phyloP scores from a whole-genome alignment of 2,329 filamentous ascomycete species.

The Eutypa lata region DNA sequence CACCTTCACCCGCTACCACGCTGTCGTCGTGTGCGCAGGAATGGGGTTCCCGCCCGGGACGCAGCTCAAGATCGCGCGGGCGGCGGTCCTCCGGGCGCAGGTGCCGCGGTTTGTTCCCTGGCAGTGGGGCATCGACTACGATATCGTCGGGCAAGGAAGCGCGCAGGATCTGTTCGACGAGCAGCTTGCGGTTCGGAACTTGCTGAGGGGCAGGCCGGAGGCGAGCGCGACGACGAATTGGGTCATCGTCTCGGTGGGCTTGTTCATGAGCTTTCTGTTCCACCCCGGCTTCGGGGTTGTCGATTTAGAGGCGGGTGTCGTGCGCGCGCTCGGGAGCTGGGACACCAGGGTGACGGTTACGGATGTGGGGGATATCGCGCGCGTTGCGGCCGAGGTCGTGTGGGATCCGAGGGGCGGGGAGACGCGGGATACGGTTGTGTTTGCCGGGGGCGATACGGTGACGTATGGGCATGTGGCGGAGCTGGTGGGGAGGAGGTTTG shows the following conservation, averaged over 20 bases:
- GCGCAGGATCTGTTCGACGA: constrained; percentile 66
- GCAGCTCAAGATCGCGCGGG: constrained; percentile 55
- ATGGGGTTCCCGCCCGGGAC: constrained; percentile 54
- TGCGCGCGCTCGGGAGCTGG: constrained; percentile 59
- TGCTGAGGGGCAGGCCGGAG: constrained; percentile 47
- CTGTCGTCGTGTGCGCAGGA: constrained; percentile 59
- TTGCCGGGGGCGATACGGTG: constrained; percentile 27
- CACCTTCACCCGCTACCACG: constrained; percentile 45
- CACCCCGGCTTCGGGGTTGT: constrained; percentile 61
- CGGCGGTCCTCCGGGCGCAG: constrained; percentile 45
- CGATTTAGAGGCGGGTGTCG: constrained; percentile 36
- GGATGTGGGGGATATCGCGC: constrained; percentile 61
- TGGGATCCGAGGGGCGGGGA: constrained; percentile 32
- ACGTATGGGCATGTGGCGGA: constrained; percentile 47
- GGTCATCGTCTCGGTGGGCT: constrained; percentile 65
- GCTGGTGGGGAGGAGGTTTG: constrained; percentile 40
- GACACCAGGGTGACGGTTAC: constrained; percentile 62
- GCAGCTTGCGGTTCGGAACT: constrained; percentile 56
- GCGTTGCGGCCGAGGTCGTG: constrained; percentile 56
- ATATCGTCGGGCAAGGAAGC: constrained; percentile 55
- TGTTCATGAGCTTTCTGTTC: constrained; percentile 71
- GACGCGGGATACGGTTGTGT: constrained; percentile 34
- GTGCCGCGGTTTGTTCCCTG: constrained; percentile 61
- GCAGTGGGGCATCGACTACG: constrained; percentile 74
- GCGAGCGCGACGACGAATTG: constrained; percentile 42